Percentiles rank a stretch among this genome's conserved stretches.
Conservation (phyloP, 768 basidiomycete species). For the Kwoniella dejecticola region DNA sequence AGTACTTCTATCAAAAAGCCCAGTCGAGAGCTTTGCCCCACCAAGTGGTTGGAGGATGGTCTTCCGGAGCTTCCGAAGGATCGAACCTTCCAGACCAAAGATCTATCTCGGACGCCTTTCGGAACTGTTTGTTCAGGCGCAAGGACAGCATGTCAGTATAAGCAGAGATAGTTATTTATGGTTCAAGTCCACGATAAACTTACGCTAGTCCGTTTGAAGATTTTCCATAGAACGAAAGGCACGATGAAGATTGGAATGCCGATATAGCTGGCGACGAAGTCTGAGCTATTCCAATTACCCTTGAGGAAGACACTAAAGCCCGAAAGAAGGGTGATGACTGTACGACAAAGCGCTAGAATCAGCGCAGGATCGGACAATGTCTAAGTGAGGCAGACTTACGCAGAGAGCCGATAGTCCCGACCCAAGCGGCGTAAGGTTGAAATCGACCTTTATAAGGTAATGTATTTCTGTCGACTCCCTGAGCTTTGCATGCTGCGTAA, state of each 20-base stretch:
- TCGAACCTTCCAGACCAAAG: slow-evolving; percentile 38
- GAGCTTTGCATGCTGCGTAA: slow-evolving; percentile 17
- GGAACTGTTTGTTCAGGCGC: slow-evolving; percentile 5
- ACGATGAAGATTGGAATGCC: slow-evolving; percentile 37
- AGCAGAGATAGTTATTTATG: background rate
- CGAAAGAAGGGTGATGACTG: slow-evolving; percentile 38
- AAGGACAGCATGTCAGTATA: background rate
- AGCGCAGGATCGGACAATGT: background rate
- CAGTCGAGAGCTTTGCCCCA: slow-evolving; percentile 25
- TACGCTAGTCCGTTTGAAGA: slow-evolving; percentile 31
- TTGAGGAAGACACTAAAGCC: slow-evolving; percentile 45
- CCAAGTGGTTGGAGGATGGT: slow-evolving; percentile 13
- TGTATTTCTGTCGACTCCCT: slow-evolving; percentile 13
- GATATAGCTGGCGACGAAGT: slow-evolving; percentile 43
- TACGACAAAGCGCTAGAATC: background rate
- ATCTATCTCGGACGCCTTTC: slow-evolving; percentile 35
- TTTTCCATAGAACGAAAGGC: slow-evolving; percentile 40
- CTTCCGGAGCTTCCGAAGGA: slow-evolving; percentile 30
- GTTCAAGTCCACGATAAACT: background rate
- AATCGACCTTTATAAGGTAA: slow-evolving; percentile 19
- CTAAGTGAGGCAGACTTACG: background rate
- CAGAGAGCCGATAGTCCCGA: slow-evolving; percentile 21
- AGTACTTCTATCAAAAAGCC: background rate
- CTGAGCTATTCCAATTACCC: slow-evolving; percentile 32
- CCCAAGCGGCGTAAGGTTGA: slow-evolving; percentile 39